A percentile compares a stretch with the other conserved stretches of the same genome.
phyloP scores from a whole-genome alignment of 139 green algal genomes.

The Picochlorum sp. region DNA sequence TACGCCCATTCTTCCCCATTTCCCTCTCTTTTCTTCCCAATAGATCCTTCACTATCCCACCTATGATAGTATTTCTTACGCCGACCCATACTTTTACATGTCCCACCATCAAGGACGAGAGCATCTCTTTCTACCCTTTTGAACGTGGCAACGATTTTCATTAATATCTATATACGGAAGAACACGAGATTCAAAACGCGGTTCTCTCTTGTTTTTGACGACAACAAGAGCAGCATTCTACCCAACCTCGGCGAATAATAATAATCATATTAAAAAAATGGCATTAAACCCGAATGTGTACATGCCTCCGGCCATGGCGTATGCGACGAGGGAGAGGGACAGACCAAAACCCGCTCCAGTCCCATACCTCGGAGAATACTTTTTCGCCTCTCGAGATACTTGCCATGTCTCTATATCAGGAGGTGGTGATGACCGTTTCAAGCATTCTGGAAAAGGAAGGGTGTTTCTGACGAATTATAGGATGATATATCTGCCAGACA shows the following conservation, averaged over 20 bases:
- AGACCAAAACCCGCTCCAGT: constrained; percentile 32
- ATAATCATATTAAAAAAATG: no score
- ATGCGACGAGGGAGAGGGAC: not conserved
- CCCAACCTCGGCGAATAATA: no score
- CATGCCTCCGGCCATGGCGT: not conserved
- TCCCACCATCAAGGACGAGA: no score
- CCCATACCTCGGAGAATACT: constrained; percentile 52
- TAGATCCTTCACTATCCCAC: not conserved
- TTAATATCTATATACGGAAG: no score
- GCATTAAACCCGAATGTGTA: not conserved
- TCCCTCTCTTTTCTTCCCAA: not conserved
- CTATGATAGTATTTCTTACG: constrained; percentile 36
- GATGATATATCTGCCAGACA: constrained; percentile 67
- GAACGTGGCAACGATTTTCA: no score
- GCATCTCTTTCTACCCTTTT: no score
- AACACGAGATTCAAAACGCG: no score
- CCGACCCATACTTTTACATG: constrained; percentile 5
- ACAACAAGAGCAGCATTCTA: no score
- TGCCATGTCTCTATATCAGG: constrained; percentile 44
- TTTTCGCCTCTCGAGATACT: constrained; percentile 42
- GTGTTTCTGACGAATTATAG: constrained; percentile 56
- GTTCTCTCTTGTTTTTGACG: no score
- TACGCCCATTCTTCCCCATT: constrained; percentile 19
- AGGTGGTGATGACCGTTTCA: constrained; percentile 49
- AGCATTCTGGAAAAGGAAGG: constrained; percentile 29